phyloP scores from a whole-genome alignment of 73 alveolate species.

The Uronychia binucleata region DNA sequence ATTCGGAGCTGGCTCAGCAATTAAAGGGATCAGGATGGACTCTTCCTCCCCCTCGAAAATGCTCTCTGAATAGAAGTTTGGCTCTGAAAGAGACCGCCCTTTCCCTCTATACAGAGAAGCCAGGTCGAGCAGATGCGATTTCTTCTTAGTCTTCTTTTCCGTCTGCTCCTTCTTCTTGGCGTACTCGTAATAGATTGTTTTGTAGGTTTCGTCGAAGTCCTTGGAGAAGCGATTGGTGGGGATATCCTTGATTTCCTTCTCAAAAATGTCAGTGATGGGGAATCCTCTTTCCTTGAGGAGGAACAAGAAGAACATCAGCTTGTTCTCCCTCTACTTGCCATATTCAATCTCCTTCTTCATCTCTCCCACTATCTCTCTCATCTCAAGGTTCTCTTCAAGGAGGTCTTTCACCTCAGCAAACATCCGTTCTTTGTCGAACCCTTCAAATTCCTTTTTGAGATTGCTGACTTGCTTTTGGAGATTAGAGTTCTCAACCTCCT shows the following conservation, averaged over 20 bases:
- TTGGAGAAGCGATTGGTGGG: slow-evolving; percentile 63
- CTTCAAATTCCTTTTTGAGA: not conserved
- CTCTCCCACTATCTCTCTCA: slow-evolving; percentile 33
- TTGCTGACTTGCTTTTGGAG: not conserved
- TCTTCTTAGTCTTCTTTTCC: not conserved
- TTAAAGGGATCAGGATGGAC: not conserved
- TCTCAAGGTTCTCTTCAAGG: slow-evolving; percentile 15
- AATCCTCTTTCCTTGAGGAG: slow-evolving; percentile 60
- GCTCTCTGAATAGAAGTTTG: not conserved
- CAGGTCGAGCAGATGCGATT: slow-evolving; percentile 6
- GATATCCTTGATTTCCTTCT: slow-evolving; percentile 55
- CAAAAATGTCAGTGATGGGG: slow-evolving; percentile 61
- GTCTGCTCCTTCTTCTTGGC: not conserved
- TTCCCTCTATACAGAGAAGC: not conserved
- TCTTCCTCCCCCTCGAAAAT: not conserved
- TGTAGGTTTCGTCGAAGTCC: slow-evolving; percentile 52
- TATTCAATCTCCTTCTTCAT: slow-evolving; percentile 55
- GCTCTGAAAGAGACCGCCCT: not conserved
- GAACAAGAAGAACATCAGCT: slow-evolving; percentile 58
- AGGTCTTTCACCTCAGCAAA: not conserved
- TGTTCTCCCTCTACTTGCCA: slow-evolving; percentile 61
- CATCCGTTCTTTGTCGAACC: not conserved
- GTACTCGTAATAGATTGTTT: slow-evolving; percentile 22
- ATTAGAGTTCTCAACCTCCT: not conserved
- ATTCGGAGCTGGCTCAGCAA: not conserved